Percentiles rank a stretch among this genome's conserved stretches.
These are phyloP conservation scores for Syncephalastrum contaminatum DNA, from an alignment of 371 early-diverging fungal species.

Conservation along the genomic window DNA sequence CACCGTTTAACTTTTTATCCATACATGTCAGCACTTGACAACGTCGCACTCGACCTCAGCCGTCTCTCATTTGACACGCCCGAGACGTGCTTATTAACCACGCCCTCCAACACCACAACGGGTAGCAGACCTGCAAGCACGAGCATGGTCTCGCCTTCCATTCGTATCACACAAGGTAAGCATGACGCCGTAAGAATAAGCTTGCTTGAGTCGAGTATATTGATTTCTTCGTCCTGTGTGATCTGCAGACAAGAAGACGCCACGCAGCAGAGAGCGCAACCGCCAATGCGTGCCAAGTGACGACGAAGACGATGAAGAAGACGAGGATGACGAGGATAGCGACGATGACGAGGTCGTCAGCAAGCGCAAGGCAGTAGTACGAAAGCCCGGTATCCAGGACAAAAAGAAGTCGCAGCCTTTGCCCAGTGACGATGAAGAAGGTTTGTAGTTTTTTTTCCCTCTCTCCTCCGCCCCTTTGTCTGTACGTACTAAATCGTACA, in stretches of 20 bases:
- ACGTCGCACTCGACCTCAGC: conserved; percentile 23
- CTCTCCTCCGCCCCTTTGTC: no score
- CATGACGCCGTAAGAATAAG: neutral
- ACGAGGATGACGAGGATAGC: conserved; percentile 24
- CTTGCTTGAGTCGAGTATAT: neutral
- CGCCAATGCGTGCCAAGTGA: conserved; percentile 43
- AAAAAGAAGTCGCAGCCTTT: conserved; percentile 21
- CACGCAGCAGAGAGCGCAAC: conserved; percentile 27
- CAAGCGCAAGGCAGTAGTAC: neutral
- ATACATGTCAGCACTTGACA: conserved; percentile 23
- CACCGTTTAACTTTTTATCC: conserved; percentile 1
- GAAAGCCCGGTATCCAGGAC: conserved; percentile 1
- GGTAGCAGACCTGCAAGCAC: no score
- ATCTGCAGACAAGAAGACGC: conserved; percentile 15
- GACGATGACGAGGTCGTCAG: conserved; percentile 23
- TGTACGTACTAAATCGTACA: no score
- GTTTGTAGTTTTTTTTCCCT: conserved; percentile 1
- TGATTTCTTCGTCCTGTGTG: neutral
- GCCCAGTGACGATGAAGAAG: conserved; percentile 41
- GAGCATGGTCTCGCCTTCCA: no score
- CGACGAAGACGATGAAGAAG: conserved; percentile 39
- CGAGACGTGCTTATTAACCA: conserved; percentile 5
- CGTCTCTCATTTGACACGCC: conserved; percentile 26
- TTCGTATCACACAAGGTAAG: conserved; percentile 17
- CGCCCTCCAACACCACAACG: conserved; percentile 15